Percentiles rank a stretch among this genome's conserved stretches.
phyloP scores from a whole-genome alignment of 164 flowering plant genomes.

The Dillenia turbinata region DNA sequence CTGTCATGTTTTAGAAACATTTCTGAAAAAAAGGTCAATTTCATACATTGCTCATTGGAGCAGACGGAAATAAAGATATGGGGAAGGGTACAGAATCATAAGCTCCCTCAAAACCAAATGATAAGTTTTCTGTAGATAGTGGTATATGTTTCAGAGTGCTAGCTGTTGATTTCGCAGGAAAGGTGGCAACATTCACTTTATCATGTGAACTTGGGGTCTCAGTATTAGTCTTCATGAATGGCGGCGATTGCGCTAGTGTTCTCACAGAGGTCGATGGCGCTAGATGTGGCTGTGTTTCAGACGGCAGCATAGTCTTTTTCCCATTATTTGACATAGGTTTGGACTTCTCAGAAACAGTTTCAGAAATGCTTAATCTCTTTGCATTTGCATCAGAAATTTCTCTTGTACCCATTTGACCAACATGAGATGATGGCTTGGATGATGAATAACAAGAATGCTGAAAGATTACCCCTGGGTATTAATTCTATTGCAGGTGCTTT shows the following conservation, averaged over 20 bases:
- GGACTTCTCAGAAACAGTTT: constrained; percentile 11
- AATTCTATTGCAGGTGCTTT: constrained; percentile 23
- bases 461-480: constrained; percentile 6
- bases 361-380: constrained; percentile 19
- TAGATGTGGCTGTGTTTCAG: constrained; percentile 15
- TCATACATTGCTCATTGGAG: too few species aligned
- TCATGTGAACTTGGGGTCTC: constrained; percentile 14
- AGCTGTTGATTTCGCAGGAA: constrained; percentile 10
- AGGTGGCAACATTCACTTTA: constrained; percentile 4
- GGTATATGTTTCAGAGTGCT: constrained; percentile 23
- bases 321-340: constrained; percentile 14
- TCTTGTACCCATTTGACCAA: constrained; percentile 11
- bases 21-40: too few species aligned
- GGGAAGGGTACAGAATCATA: constrained; percentile 9
- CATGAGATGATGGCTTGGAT: constrained; percentile 12
- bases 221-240: constrained; percentile 13
- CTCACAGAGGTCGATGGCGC: constrained; percentile 10
- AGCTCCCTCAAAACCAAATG: constrained; percentile 13
- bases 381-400: constrained; percentile 12
- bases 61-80: constrained; percentile 13
- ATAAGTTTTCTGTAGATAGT: constrained; percentile 7
- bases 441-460: constrained; percentile 12
- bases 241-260: constrained; percentile 13
- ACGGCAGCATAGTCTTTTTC: constrained; percentile 14
- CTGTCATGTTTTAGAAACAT: too few species aligned